phyloP scores from a whole-genome alignment of 2,329 filamentous ascomycete genomes.

The Thelonectria olida region DNA sequence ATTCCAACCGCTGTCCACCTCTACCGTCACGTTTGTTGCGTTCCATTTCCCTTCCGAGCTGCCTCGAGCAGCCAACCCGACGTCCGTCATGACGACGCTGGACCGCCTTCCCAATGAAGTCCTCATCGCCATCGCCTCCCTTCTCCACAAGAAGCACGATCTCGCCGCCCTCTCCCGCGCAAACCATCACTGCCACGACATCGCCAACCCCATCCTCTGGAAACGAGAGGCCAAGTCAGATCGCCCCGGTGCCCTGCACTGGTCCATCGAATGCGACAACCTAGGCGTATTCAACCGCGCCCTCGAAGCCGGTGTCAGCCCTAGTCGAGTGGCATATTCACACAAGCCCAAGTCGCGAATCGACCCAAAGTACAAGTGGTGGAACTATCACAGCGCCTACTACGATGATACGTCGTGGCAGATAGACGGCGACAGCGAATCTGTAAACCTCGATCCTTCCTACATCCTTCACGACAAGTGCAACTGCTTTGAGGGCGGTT shows the following conservation, averaged over 20 bases:
- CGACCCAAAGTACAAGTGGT: slow-evolving; percentile 35
- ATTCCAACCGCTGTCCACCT: slow-evolving; percentile 15
- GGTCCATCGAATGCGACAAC: slow-evolving; percentile 38
- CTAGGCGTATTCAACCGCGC: slow-evolving; percentile 33
- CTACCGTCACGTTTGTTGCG: neutral
- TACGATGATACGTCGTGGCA: slow-evolving; percentile 39
- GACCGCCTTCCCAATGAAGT: slow-evolving; percentile 44
- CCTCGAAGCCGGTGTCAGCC: slow-evolving; percentile 36
- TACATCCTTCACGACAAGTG: slow-evolving; percentile 37
- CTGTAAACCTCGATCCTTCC: slow-evolving; percentile 37
- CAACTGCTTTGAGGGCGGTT: slow-evolving; percentile 39
- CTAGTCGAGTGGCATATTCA: slow-evolving; percentile 36
- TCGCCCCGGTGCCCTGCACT: slow-evolving; percentile 39
- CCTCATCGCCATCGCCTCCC: slow-evolving; percentile 35
- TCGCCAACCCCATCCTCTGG: slow-evolving; percentile 40
- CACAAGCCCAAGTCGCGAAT: slow-evolving; percentile 40
- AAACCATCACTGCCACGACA: slow-evolving; percentile 37
- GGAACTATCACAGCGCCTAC: slow-evolving; percentile 40
- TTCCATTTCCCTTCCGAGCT: slow-evolving; percentile 19
- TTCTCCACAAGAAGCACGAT: slow-evolving; percentile 39
- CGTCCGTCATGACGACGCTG: slow-evolving; percentile 40
- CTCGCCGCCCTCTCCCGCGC: slow-evolving; percentile 36
- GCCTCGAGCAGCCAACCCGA: slow-evolving; percentile 23
- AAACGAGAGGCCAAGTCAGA: slow-evolving; percentile 39
- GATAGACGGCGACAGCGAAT: slow-evolving; percentile 36